phyloP scores from a whole-genome alignment of 2,329 filamentous ascomycete species.

The Laburnicola sp. region DNA sequence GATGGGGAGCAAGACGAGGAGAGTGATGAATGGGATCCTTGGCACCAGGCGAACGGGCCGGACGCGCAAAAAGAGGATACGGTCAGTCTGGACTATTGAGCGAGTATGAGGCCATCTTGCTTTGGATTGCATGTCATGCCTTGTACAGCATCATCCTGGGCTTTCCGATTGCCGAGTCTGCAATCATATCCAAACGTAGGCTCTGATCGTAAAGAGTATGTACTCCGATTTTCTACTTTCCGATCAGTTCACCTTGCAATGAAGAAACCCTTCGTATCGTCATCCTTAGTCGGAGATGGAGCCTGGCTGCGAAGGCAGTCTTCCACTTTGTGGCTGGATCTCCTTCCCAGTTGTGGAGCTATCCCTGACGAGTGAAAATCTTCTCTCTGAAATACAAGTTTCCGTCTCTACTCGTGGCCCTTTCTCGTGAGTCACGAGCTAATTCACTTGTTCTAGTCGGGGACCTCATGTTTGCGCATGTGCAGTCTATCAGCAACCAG shows the following conservation, averaged over 20 bases:
- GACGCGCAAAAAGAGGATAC: constrained; percentile 46
- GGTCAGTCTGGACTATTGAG: constrained; percentile 55
- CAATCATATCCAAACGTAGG: no score
- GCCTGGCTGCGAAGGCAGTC: constrained; percentile 21
- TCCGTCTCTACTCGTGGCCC: not conserved
- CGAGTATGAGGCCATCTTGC: not conserved
- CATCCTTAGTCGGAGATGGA: constrained; percentile 86
- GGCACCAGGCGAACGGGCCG: constrained; percentile 50
- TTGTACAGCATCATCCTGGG: no score
- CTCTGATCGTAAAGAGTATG: constrained; percentile 15
- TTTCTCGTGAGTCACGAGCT: not conserved
- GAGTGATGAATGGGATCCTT: constrained; percentile 49
- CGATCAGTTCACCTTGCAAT: constrained; percentile 49
- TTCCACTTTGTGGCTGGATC: constrained; percentile 26
- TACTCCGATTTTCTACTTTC: constrained; percentile 8
- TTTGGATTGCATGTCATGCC: no score
- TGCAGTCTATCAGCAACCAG: not conserved
- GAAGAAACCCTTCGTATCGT: constrained; percentile 90
- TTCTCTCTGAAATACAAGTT: constrained; percentile 39
- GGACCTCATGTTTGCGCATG: not conserved
- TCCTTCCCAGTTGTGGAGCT: constrained; percentile 4
- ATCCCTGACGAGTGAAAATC: constrained; percentile 41
- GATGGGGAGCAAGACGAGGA: constrained; percentile 33
- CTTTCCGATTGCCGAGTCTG: no score
- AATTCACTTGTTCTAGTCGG: not conserved